phyloP scores from a whole-genome alignment of 305 asterid species.

The Withania somnifera region DNA sequence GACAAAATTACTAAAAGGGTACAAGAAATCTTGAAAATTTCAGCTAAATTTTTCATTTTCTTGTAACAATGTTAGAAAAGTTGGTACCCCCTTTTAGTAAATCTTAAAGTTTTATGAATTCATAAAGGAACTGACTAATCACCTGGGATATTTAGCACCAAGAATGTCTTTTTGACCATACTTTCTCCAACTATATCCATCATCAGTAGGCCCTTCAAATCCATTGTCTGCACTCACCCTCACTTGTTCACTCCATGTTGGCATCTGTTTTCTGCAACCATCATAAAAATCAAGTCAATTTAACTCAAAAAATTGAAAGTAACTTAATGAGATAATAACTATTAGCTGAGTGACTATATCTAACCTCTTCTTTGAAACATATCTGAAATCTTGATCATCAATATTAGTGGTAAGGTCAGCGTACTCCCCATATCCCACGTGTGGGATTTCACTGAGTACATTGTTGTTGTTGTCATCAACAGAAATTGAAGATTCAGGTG shows the following conservation, averaged over 20 bases:
- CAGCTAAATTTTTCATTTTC: background rate
- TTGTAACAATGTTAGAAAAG: background rate
- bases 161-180: conserved; percentile 80
- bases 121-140: background rate
- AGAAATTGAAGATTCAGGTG: conserved; percentile 24
- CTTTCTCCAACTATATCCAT: conserved; percentile 67
- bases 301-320: background rate
- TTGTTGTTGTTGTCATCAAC: conserved; percentile 23
- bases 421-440: no score
- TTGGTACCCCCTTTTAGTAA: background rate
- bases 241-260: conserved; percentile 43
- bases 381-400: conserved; percentile 17
- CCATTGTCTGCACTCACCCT: conserved; percentile 36
- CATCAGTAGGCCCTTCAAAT: conserved; percentile 49
- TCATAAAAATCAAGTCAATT: background rate
- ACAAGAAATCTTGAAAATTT: background rate
- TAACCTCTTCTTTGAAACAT: conserved; percentile 53
- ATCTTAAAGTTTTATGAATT: background rate
- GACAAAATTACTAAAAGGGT: background rate
- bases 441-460: no score
- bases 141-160: conserved; percentile 75
- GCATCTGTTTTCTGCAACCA: conserved; percentile 39
- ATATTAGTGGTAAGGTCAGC: conserved; percentile 8
- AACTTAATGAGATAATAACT: background rate
- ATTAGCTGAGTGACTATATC: background rate